A percentile compares a stretch with the other conserved stretches of the same genome.
Evolutionary conservation across 2,329 filamentous ascomycete genomes (phyloP).

Genomic region (Aspergillus persii): DNA sequence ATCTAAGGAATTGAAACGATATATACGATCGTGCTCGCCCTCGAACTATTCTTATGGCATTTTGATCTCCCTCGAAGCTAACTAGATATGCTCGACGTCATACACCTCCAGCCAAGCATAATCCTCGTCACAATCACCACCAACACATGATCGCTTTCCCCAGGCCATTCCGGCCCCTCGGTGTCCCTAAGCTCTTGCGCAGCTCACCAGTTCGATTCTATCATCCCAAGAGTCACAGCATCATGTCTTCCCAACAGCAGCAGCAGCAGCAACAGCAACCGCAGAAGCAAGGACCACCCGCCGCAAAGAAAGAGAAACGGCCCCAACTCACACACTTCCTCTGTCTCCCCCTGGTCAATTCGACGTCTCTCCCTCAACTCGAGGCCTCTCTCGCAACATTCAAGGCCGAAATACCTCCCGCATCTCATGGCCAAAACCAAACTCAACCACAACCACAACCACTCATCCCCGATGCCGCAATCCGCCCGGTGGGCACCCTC

Average conservation of each 20-base stretch:
- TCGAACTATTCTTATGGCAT: background rate
- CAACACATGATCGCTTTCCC: background rate
- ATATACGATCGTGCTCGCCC: background rate
- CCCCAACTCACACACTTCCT: slow-evolving; percentile 47
- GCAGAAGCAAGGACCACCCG: slow-evolving; percentile 7
- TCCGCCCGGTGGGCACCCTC: slow-evolving; percentile 74
- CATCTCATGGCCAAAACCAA: background rate
- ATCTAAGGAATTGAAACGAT: background rate
- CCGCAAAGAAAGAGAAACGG: slow-evolving; percentile 21
- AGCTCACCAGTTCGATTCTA: background rate
- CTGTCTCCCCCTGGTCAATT: slow-evolving; percentile 60
- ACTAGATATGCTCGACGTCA: background rate
- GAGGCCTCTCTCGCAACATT: slow-evolving; percentile 62
- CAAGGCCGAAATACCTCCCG: slow-evolving; percentile 51
- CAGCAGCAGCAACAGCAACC: background rate
- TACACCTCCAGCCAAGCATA: background rate
- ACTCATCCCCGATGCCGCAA: slow-evolving; percentile 62
- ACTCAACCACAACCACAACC: slow-evolving; percentile 17
- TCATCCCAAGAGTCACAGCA: background rate
- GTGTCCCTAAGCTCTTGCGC: background rate
- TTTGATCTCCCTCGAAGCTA: background rate
- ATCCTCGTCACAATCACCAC: background rate
- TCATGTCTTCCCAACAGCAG: background rate
- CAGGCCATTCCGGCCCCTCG: background rate
- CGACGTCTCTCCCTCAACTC: slow-evolving; percentile 62